Conservation (phyloP, 2,329 filamentous ascomycete species). For the Calonectria fujianensis region DNA sequence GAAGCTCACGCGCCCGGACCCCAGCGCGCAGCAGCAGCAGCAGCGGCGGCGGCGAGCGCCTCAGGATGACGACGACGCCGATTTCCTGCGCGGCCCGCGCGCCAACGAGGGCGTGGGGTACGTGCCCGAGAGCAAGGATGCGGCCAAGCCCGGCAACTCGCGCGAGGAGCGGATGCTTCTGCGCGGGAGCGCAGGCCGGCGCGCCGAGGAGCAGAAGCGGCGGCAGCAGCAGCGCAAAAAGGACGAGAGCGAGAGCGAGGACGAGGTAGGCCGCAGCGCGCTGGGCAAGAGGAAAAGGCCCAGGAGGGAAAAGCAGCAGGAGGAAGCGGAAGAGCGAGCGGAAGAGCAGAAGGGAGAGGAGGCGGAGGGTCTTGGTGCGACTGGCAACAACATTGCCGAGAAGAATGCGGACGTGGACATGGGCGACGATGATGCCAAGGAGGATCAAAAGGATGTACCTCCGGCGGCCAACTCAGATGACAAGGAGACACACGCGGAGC, state of each 20-base stretch:
- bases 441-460: background rate
- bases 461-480: background rate
- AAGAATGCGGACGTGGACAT: conserved; percentile 43
- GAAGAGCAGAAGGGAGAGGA: conserved; percentile 38
- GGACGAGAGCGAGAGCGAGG: conserved; percentile 60
- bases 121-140: conserved; percentile 53
- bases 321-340: conserved; percentile 20
- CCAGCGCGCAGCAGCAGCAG: conserved; percentile 32
- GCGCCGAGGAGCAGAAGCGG: conserved; percentile 35
- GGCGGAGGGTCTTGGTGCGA: conserved; percentile 37
- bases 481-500: background rate
- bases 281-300: conserved; percentile 63
- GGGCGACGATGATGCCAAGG: conserved; percentile 36
- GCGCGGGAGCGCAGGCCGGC: conserved; percentile 57
- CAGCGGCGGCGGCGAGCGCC: conserved; percentile 33
- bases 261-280: conserved; percentile 61
- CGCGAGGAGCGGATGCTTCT: conserved; percentile 59
- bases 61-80: conserved; percentile 50
- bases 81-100: conserved; percentile 49
- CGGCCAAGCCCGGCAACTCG: conserved; percentile 49
- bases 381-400: background rate
- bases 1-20: conserved; percentile 50
- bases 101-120: conserved; percentile 67
- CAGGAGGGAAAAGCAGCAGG: conserved; percentile 41
- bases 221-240: conserved; percentile 39